Evolutionary conservation across 2,329 filamentous ascomycete species (phyloP).

Genomic region (Teratosphaeriaceae sp.): DNA sequence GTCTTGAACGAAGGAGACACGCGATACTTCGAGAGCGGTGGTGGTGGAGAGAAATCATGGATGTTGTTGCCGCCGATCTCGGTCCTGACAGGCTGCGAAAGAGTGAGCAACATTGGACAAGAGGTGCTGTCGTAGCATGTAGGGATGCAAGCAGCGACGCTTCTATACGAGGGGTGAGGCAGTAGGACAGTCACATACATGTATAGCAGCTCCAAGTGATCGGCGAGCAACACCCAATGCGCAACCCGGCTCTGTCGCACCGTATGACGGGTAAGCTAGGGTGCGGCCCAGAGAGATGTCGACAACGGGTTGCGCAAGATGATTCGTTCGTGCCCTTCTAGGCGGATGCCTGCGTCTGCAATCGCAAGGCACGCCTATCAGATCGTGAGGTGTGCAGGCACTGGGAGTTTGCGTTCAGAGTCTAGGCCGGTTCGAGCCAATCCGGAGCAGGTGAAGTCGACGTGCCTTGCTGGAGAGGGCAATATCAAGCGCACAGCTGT

Average conservation of each 20-base stretch:
- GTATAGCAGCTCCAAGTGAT: too few species aligned
- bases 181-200: slow-evolving; percentile 2
- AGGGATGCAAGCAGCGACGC: not conserved
- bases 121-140: slow-evolving; percentile 16
- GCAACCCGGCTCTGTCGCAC: not conserved
- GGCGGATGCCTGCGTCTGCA: slow-evolving; percentile 6
- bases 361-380: slow-evolving; percentile 6
- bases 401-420: too few species aligned
- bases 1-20: slow-evolving; percentile 35
- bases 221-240: not conserved
- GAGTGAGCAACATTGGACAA: slow-evolving; percentile 44
- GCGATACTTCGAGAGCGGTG: slow-evolving; percentile 32
- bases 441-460: not conserved
- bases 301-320: slow-evolving; percentile 4
- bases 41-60: slow-evolving; percentile 43
- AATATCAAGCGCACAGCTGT: slow-evolving; percentile 1
- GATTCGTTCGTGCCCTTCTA: slow-evolving; percentile 5
- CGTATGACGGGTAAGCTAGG: slow-evolving; percentile 3
- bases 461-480: slow-evolving; percentile 3
- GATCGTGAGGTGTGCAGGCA: not conserved
- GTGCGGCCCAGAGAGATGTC: slow-evolving; percentile 4
- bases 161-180: not conserved
- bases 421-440: slow-evolving; percentile 1
- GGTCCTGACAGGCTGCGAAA: slow-evolving; percentile 41
- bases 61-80: slow-evolving; percentile 41